phyloP scores from a whole-genome alignment of 164 flowering plant species.

The Macadamia tetraphylla region DNA sequence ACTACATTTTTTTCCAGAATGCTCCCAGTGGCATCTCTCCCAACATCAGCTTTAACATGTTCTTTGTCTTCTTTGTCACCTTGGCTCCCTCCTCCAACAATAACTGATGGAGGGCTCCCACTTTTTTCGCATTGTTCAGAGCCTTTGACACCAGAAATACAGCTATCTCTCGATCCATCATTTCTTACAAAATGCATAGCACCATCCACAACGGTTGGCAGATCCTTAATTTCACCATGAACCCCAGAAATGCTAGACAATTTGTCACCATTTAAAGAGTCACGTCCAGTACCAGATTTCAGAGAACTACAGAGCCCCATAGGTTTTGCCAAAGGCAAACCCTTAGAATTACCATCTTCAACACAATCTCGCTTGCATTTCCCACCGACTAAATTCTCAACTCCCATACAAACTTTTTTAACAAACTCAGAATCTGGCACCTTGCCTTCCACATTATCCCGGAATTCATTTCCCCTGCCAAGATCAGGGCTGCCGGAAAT shows the following conservation, averaged over 20 bases:
- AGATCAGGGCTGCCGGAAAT: slow-evolving; percentile 11
- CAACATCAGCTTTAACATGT: neutral
- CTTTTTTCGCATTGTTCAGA: slow-evolving; percentile 11
- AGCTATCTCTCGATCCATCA: slow-evolving; percentile 21
- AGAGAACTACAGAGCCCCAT: slow-evolving; percentile 6
- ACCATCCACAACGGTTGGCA: slow-evolving; percentile 2
- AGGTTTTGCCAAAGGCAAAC: slow-evolving; percentile 7
- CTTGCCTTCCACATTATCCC: slow-evolving; percentile 9
- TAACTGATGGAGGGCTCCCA: slow-evolving; percentile 4
- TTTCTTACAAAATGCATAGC: slow-evolving; percentile 7
- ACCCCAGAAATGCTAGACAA: slow-evolving; percentile 5
- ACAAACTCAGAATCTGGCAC: slow-evolving; percentile 15
- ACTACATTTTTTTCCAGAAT: slow-evolving; percentile 8
- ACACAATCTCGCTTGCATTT: slow-evolving; percentile 13
- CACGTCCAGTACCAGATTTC: neutral
- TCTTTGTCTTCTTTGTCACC: slow-evolving; percentile 14
- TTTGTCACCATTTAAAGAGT: slow-evolving; percentile 5
- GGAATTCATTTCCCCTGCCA: slow-evolving; percentile 15
- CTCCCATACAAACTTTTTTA: slow-evolving; percentile 23
- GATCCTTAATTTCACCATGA: slow-evolving; percentile 13
- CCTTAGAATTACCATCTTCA: neutral
- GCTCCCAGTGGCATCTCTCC: neutral
- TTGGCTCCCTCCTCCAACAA: slow-evolving; percentile 4
- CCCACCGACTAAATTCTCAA: slow-evolving; percentile 26
- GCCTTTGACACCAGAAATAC: slow-evolving; percentile 15